Base-by-base conservation (phyloP, 768 basidiomycete genomes). In the Collybia mongolica region DNA sequence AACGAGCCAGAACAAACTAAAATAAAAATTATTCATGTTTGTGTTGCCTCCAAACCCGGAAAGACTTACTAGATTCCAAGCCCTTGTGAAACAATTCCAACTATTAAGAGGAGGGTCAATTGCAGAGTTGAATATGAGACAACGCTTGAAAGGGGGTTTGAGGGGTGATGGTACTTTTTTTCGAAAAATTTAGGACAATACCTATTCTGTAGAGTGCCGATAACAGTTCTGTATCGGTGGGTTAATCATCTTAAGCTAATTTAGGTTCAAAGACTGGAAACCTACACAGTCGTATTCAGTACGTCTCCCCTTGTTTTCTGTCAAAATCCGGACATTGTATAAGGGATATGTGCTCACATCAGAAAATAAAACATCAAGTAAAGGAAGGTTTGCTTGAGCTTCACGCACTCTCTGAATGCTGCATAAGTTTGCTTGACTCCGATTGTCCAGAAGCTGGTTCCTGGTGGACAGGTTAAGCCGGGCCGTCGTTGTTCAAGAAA, bases 291-390 rank as follows among this genome's bases (percentile, higher is more conserved):
- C 0, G 88, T 88, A 59, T 88, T 88, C 36, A 88, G 64, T 1
- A 87, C 84, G 60, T 88, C 86, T 23, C 28, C 86, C 86, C 84
- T 84, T 87, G 49, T n/a, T 32, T 32, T 12, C 3, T 14, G 11
- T 39, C 6, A 28, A 44, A 26, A 35, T 19, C 45, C 22, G 26
- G 20, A n/a, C 17, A 32, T 42, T 4, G 12, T 5, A 39, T 23
- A 37, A 24, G 38, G 19, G 29, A 28, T 44, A 18, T 3, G 11
- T 46, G 43, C 83, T 48, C 57, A 84, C 84, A 90, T 87, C 22
- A 89, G 71, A 64, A 89, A 88, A 65, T 87, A 89, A 56, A 88
- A 87, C 5, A 86, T 70, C 1, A 89, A 75, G 60, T 89, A 88
- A 26, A 87, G 60, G 60, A 88, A 88, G 0, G 84, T 88, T 56